phyloP scores from a whole-genome alignment of 306 rosid species.

The Cucurbita moschata region DNA sequence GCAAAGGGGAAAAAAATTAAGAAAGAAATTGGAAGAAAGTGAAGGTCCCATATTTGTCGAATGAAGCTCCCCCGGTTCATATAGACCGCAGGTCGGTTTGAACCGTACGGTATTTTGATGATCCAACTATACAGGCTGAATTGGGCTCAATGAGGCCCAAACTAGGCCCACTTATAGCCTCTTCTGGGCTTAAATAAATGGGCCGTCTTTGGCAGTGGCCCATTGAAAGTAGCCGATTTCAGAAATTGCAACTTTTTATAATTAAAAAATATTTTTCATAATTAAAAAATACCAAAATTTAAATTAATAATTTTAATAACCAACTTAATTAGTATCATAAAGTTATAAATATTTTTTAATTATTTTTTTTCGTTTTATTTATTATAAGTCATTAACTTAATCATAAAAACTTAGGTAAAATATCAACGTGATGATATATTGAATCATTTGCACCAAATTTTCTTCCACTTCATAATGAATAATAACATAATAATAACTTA shows the following conservation, averaged over 20 bases:
- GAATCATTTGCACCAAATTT: no score
- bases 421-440: no score
- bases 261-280: background rate
- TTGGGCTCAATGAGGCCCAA: background rate
- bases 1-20: background rate
- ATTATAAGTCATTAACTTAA: background rate
- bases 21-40: background rate
- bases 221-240: background rate
- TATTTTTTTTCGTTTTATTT: background rate
- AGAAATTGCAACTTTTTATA: background rate
- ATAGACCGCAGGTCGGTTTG: background rate
- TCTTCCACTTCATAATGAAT: no score
- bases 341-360: background rate
- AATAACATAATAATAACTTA: no score
- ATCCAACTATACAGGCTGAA: background rate
- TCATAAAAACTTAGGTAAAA: no score
- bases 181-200: background rate
- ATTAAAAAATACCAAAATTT: background rate
- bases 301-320: background rate
- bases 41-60: background rate
- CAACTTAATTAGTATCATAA: background rate
- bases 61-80: background rate
- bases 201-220: background rate
- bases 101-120: background rate
- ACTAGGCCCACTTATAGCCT: background rate